A percentile compares a stretch with the other conserved stretches of the same genome.
Conservation (phyloP, 2,329 filamentous ascomycete genomes). For the Chaetoscypha palmicola region DNA sequence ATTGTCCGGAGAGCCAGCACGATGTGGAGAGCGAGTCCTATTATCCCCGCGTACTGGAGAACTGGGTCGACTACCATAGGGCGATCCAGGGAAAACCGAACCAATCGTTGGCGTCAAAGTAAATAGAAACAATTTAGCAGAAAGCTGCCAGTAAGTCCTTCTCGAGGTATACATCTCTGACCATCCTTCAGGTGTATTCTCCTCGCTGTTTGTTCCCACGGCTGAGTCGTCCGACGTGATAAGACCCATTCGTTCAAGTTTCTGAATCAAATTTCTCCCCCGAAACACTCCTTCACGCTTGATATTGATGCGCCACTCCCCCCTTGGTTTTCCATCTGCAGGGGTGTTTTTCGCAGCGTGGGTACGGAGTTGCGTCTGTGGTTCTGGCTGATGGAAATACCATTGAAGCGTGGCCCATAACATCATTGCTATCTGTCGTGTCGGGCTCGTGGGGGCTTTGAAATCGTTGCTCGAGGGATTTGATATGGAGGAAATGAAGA, state of each 20-base stretch:
- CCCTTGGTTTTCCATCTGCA: slow-evolving; percentile 63
- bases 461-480: slow-evolving; percentile 75
- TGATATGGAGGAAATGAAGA: slow-evolving; percentile 90
- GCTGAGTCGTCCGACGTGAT: slow-evolving; percentile 69
- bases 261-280: slow-evolving; percentile 72
- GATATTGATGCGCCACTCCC: slow-evolving; percentile 81
- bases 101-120: slow-evolving; percentile 54
- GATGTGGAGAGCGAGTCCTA: slow-evolving; percentile 31
- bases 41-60: slow-evolving; percentile 40
- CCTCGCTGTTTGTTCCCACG: slow-evolving; percentile 58
- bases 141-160: slow-evolving; percentile 85
- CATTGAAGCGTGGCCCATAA: slow-evolving; percentile 90
- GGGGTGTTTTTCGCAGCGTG: slow-evolving; percentile 60
- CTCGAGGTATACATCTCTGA: slow-evolving; percentile 74
- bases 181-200: slow-evolving; percentile 62
- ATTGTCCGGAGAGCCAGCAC: slow-evolving; percentile 28
- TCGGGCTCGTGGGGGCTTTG: slow-evolving; percentile 72
- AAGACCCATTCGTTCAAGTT: slow-evolving; percentile 89
- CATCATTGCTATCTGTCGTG: slow-evolving; percentile 92
- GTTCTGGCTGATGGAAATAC: slow-evolving; percentile 89
- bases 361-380: slow-evolving; percentile 56
- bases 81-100: slow-evolving; percentile 42
- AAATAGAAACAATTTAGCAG: slow-evolving; percentile 81
- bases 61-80: slow-evolving; percentile 45
- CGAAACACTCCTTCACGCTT: slow-evolving; percentile 83